Conservation (phyloP, 495 filamentous ascomycete species). For the Neurospora sp. region DNA sequence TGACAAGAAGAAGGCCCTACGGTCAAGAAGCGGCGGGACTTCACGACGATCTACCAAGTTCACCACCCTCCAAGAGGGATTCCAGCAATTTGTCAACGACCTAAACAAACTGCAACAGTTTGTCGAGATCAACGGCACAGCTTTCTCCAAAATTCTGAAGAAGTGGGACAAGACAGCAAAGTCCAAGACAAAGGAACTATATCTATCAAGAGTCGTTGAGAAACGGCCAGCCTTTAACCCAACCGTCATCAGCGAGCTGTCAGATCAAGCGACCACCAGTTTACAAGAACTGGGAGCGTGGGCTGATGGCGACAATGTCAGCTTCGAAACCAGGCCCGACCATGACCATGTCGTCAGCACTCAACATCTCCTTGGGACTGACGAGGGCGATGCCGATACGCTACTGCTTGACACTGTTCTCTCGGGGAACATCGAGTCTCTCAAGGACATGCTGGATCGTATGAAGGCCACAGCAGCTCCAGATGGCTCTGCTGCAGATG, state of each 20-base stretch:
- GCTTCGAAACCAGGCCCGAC: conserved; percentile 50
- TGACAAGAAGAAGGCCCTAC: conserved; percentile 85
- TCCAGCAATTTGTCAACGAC: conserved; percentile 92
- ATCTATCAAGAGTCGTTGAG: conserved; percentile 90
- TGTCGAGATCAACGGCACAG: conserved; percentile 92
- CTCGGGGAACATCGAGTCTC: conserved; percentile 53
- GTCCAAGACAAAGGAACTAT: conserved; percentile 95
- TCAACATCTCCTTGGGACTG: conserved; percentile 53
- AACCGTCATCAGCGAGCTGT: conserved; percentile 89
- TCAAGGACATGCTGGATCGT: conserved; percentile 41
- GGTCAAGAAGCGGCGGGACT: conserved; percentile 59
- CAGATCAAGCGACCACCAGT: conserved; percentile 90
- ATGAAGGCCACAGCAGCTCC: conserved; percentile 33
- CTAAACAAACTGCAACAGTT: conserved; percentile 97
- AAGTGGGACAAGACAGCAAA: conserved; percentile 99
- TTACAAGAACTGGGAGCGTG: conserved; percentile 88
- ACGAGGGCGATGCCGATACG: conserved; percentile 79
- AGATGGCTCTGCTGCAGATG: conserved; percentile 24
- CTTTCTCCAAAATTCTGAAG: conserved; percentile 96
- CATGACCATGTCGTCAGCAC: conserved; percentile 52
- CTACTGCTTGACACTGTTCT: conserved; percentile 82
- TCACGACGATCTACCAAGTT: conserved; percentile 87
- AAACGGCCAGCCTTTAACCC: conserved; percentile 97
- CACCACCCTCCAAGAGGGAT: conserved; percentile 86
- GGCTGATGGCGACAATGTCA: conserved; percentile 89